Evolutionary conservation across 805 yeast genomes (phyloP).

Genomic region (Metschnikowia colocasiae): DNA sequence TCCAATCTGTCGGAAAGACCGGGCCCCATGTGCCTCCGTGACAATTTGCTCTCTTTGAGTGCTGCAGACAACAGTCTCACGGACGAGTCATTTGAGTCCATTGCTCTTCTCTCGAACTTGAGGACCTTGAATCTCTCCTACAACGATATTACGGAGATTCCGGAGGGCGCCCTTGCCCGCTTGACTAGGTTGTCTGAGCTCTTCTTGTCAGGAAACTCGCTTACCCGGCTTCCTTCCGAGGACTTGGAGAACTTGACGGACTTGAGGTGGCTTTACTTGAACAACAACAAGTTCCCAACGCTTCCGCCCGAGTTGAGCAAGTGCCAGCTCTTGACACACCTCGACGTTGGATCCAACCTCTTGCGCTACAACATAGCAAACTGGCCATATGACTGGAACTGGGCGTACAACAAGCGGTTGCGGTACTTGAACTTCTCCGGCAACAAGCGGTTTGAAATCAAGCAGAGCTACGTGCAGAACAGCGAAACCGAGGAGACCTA

Average conservation of each 20-base stretch:
- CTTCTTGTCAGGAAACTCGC: constrained; percentile 77
- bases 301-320: constrained; percentile 85
- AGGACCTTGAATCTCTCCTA: constrained; percentile 72
- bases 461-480: constrained; percentile 52
- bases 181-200: constrained; percentile 57
- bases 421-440: constrained; percentile 87
- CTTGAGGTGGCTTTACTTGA: constrained; percentile 62
- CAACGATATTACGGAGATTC: constrained; percentile 79
- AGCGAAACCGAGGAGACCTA: constrained; percentile 62
- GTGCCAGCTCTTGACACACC: constrained; percentile 55
- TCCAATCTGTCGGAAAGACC: neutral
- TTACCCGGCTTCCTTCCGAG: constrained; percentile 80
- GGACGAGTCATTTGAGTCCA: constrained; percentile 69
- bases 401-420: constrained; percentile 80
- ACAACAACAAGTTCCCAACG: constrained; percentile 80
- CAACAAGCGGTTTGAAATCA: constrained; percentile 86
- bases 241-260: constrained; percentile 62
- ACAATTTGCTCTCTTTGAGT: constrained; percentile 53
- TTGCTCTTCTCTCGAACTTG: constrained; percentile 57
- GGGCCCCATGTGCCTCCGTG: constrained; percentile 34
- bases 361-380: constrained; percentile 89
- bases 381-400: constrained; percentile 96
- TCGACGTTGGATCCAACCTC: constrained; percentile 90
- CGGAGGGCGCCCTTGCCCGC: constrained; percentile 62
- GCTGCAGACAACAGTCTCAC: constrained; percentile 80